These are phyloP conservation scores for Crithidia expoeki DNA, from an alignment of 208 protist species.

Conservation along the genomic window DNA sequence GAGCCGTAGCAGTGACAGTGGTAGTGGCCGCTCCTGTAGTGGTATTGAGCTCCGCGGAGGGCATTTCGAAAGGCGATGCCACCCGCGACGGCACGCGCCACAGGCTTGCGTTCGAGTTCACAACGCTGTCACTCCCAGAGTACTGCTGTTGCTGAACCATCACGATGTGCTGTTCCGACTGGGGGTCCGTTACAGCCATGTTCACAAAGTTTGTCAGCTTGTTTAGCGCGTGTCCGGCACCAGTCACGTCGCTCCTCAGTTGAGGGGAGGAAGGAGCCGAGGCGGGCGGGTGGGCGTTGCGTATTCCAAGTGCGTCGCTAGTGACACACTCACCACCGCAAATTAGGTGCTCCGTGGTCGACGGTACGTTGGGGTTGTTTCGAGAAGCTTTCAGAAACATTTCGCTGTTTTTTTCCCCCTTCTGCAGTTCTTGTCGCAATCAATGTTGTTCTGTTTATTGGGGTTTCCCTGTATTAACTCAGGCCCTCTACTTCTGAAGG, in stretches of 20 bases:
- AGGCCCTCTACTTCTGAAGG: too few species aligned
- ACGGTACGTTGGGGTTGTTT: not conserved
- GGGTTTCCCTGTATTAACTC: too few species aligned
- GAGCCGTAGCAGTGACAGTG: not conserved
- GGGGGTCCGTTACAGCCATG: not conserved
- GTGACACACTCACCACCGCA: not conserved
- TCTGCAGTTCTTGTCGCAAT: not conserved
- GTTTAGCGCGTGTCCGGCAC: not conserved
- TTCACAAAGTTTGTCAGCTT: not conserved
- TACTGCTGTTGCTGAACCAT: not conserved
- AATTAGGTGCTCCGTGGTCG: not conserved
- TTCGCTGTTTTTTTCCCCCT: not conserved
- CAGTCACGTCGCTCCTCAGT: not conserved
- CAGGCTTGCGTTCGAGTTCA: not conserved
- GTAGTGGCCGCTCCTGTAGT: not conserved
- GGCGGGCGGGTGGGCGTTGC: not conserved
- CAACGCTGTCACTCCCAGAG: constrained; percentile 3
- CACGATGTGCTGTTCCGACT: not conserved
- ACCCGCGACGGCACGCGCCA: constrained; percentile 6
- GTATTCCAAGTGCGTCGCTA: not conserved
- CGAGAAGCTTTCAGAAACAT: not conserved
- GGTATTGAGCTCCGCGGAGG: not conserved
- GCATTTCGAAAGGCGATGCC: not conserved
- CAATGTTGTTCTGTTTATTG: too few species aligned
- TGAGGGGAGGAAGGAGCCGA: not conserved